A percentile compares a stretch with the other conserved stretches of the same genome.
phyloP scores from a whole-genome alignment of 208 protist genomes.

The Trypanosomatidae sp. region DNA sequence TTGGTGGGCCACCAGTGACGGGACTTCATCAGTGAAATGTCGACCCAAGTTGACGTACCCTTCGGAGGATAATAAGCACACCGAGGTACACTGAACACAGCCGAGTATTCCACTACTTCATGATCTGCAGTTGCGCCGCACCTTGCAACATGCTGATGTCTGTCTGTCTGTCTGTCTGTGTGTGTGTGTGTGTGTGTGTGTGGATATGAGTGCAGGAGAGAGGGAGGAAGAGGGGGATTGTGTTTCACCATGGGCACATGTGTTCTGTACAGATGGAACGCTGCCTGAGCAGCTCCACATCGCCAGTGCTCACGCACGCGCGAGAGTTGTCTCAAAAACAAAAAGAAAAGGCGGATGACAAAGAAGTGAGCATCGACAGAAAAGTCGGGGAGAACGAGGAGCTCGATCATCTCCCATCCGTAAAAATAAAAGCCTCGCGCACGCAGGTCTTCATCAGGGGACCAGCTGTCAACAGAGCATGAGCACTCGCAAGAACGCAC shows the following conservation, averaged over 20 bases:
- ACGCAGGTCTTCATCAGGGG: too few species aligned
- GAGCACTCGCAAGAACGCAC: too few species aligned
- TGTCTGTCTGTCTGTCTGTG: neutral
- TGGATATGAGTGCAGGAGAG: neutral
- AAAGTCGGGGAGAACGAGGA: neutral
- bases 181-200: too few species aligned
- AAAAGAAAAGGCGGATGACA: neutral
- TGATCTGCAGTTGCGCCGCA: neutral
- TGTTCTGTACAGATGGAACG: neutral
- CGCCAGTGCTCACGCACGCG: neutral
- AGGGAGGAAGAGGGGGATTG: neutral
- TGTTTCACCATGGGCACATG: neutral
- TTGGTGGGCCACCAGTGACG: neutral
- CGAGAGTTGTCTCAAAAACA: neutral
- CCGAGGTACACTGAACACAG: neutral
- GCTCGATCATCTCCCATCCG: neutral
- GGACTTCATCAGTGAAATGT: neutral
- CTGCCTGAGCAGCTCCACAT: neutral
- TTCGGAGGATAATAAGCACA: too few species aligned
- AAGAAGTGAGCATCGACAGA: too few species aligned
- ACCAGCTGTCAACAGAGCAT: too few species aligned
- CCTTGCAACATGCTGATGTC: neutral
- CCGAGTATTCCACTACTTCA: neutral
- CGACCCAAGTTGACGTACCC: neutral
- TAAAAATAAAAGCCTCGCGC: too few species aligned